A percentile compares a stretch with the other conserved stretches of the same genome.
Evolutionary conservation across 257 asterid genomes (phyloP).

Genomic region (Coffea eugenioides): DNA sequence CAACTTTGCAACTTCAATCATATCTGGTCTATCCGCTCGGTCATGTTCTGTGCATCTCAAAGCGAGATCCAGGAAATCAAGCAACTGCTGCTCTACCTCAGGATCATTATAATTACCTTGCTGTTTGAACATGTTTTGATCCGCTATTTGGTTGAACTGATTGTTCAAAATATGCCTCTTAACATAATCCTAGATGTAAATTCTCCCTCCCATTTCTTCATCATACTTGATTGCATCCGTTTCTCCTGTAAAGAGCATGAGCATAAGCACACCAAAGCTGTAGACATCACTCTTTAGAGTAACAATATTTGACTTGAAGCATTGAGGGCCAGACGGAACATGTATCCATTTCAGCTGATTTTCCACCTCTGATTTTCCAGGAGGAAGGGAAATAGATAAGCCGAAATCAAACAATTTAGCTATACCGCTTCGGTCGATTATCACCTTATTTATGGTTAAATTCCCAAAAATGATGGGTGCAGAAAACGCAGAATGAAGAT

Average conservation of each 20-base stretch:
- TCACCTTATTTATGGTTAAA: not conserved
- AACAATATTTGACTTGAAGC: not conserved
- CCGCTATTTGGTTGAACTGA: not conserved
- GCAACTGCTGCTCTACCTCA: constrained; percentile 5
- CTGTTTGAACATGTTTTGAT: not conserved
- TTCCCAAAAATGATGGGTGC: constrained; percentile 5
- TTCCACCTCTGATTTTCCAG: constrained; percentile 7
- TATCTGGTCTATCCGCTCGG: too few species aligned
- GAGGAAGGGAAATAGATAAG: constrained; percentile 14
- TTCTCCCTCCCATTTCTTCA: not conserved
- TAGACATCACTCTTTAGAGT: constrained; percentile 10
- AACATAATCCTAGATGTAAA: not conserved
- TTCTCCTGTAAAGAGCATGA: constrained; percentile 6
- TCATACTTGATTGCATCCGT: not conserved
- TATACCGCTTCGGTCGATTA: constrained; percentile 9
- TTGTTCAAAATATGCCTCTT: not conserved
- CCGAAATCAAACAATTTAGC: constrained; percentile 13
- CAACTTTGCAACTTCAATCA: too few species aligned
- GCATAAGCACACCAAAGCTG: constrained; percentile 8
- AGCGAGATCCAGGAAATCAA: constrained; percentile 8
- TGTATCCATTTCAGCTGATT: not conserved
- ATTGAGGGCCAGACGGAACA: not conserved
- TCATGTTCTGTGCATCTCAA: constrained; percentile 1
- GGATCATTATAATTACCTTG: not conserved
- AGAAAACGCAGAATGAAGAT: constrained; percentile 19